Evolutionary conservation across 371 early-diverging fungal genomes (phyloP).

Genomic region (Mucor indicus): DNA sequence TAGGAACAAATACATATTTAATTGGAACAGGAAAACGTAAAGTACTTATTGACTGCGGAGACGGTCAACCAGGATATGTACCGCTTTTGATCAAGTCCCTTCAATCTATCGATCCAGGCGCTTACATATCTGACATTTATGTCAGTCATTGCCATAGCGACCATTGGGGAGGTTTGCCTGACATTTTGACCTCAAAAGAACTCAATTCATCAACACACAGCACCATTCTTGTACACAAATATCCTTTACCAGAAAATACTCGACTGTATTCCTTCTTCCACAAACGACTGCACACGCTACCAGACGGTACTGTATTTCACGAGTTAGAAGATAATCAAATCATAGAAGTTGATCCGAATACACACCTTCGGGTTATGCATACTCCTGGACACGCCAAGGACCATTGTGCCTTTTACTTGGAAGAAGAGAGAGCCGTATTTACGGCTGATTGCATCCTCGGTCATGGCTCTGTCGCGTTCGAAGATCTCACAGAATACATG

Average conservation of each 20-base stretch:
- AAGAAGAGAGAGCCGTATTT: constrained; percentile 63
- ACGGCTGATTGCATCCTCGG: constrained; percentile 79
- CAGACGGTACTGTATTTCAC: constrained; percentile 15
- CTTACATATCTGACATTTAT: constrained; percentile 63
- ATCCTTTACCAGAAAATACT: constrained; percentile 8
- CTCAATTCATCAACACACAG: constrained; percentile 5
- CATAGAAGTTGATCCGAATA: constrained; percentile 51
- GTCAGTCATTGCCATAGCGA: constrained; percentile 82
- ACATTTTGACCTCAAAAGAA: constrained; percentile 36
- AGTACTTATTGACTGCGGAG: constrained; percentile 76
- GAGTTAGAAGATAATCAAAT: constrained; percentile 44
- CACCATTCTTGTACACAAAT: constrained; percentile 34
- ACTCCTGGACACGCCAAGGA: constrained; percentile 79
- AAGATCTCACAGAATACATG: constrained; percentile 66
- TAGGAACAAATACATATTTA: constrained; percentile 82
- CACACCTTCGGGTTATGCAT: constrained; percentile 39
- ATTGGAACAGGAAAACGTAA: constrained; percentile 67
- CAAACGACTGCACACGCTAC: constrained; percentile 24
- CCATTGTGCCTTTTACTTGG: constrained; percentile 61
- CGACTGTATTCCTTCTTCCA: neutral
- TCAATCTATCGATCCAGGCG: constrained; percentile 16
- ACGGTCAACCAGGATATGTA: constrained; percentile 65
- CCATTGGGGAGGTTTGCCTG: constrained; percentile 71
- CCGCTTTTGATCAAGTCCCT: constrained; percentile 48
- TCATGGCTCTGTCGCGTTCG: constrained; percentile 70